phyloP scores from a whole-genome alignment of 2,329 filamentous ascomycete genomes.

The Pseudopyricularia javanii region DNA sequence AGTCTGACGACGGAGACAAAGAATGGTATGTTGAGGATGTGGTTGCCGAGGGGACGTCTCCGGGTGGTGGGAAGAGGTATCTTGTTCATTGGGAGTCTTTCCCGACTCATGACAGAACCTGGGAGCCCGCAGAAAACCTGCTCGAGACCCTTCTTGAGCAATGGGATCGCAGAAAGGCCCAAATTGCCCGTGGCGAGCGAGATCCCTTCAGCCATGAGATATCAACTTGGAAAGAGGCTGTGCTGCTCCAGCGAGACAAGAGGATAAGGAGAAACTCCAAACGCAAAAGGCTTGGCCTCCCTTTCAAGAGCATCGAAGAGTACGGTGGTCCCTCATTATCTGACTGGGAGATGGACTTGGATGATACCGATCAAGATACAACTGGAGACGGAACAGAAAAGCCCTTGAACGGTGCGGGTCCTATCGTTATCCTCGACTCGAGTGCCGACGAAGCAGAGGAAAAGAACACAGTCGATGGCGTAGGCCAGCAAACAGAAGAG shows the following conservation, averaged over 20 bases:
- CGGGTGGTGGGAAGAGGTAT: conserved; percentile 28
- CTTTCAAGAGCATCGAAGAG: conserved; percentile 10
- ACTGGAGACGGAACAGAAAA: not conserved
- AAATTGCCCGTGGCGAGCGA: not conserved
- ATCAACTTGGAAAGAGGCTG: not conserved
- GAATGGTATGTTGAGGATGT: conserved; percentile 44
- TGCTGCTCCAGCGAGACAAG: not conserved
- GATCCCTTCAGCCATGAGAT: not conserved
- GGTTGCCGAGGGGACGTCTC: conserved; percentile 27
- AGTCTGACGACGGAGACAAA: conserved; percentile 21
- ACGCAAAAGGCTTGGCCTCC: conserved; percentile 24
- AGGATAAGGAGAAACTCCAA: conserved; percentile 24
- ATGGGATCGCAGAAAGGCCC: not conserved
- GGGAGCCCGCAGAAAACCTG: conserved; percentile 29
- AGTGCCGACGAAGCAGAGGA: not conserved
- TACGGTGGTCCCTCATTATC: not conserved
- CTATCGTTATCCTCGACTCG: not conserved
- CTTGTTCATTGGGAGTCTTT: conserved; percentile 56
- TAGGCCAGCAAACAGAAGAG: not conserved
- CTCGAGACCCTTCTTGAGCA: not conserved
- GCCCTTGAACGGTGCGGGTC: not conserved
- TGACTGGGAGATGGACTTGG: not conserved
- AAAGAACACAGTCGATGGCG: not conserved
- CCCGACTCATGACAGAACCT: conserved; percentile 39
- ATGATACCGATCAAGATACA: not conserved